A percentile compares a stretch with the other conserved stretches of the same genome.
phyloP scores from a whole-genome alignment of 192 early-diverging fungal species.

The Geranomyces michiganensis region DNA sequence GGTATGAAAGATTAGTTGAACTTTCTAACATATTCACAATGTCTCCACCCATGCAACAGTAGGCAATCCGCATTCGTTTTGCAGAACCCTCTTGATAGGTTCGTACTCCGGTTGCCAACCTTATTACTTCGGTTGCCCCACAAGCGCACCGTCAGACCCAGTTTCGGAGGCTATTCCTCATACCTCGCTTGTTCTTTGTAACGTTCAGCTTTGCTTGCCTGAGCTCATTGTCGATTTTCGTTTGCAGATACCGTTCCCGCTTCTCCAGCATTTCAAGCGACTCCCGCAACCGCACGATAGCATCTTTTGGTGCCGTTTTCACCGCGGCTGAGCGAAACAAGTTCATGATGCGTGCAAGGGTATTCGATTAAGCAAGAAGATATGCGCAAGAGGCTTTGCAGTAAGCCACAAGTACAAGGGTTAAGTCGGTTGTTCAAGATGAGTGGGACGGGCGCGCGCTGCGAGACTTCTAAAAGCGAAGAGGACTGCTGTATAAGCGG shows the following conservation, averaged over 20 bases:
- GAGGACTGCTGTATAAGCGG: too few relatives aligned
- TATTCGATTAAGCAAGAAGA: too few relatives aligned
- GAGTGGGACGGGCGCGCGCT: too few relatives aligned
- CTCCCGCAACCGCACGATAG: constrained; percentile 90
- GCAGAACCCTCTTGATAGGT: too few relatives aligned
- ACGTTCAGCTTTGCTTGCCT: constrained; percentile 87
- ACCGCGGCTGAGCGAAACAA: constrained; percentile 51
- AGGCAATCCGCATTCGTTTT: too few relatives aligned
- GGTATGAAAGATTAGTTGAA: background rate
- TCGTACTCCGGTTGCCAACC: too few relatives aligned
- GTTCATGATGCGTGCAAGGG: constrained; percentile 33
- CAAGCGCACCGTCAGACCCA: background rate
- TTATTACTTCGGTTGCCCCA: too few relatives aligned
- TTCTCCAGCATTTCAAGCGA: constrained; percentile 94
- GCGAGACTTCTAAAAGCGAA: too few relatives aligned
- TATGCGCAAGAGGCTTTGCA: too few relatives aligned
- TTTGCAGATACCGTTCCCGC: constrained; percentile 82
- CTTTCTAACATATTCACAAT: background rate
- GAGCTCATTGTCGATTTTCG: constrained; percentile 84
- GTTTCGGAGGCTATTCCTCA: background rate
- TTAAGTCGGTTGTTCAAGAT: too few relatives aligned
- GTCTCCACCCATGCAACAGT: too few relatives aligned
- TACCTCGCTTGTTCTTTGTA: constrained; percentile 90
- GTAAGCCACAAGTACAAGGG: too few relatives aligned
- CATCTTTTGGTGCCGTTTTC: constrained; percentile 81